Percentiles rank a stretch among this genome's conserved stretches.
Evolutionary conservation across 257 asterid genomes (phyloP).

Genomic region (Capsicum pubescens): DNA sequence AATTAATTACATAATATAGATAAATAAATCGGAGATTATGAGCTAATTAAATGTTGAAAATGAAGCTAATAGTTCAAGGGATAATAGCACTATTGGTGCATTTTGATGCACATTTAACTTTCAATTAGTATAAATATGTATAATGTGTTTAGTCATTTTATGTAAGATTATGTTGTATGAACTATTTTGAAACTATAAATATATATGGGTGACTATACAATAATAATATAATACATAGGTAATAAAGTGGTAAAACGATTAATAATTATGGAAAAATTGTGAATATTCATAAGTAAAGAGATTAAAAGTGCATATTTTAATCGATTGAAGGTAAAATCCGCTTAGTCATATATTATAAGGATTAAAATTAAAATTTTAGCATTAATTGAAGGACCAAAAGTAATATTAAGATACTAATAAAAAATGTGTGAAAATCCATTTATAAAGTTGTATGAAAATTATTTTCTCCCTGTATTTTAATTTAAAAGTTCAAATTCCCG

Average conservation of each 20-base stretch:
- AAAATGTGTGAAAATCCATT: neutral
- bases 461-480: too few relatives aligned
- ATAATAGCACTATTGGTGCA: neutral
- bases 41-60: too few relatives aligned
- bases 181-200: neutral
- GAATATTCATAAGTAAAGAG: neutral
- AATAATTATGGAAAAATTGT: neutral
- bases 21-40: too few relatives aligned
- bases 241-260: neutral
- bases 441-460: too few relatives aligned
- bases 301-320: neutral
- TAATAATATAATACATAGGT: neutral
- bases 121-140: neutral
- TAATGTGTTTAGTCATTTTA: neutral
- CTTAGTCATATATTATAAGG: neutral
- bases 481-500: too few relatives aligned
- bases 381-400: neutral
- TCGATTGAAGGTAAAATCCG: neutral
- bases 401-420: too few relatives aligned
- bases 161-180: neutral
- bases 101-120: neutral
- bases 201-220: neutral
- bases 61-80: neutral
- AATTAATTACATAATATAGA: too few relatives aligned
- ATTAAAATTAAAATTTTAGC: neutral